These are phyloP conservation scores for Trypanosoma avium DNA, from an alignment of 208 protist species.

Conservation along the genomic window DNA sequence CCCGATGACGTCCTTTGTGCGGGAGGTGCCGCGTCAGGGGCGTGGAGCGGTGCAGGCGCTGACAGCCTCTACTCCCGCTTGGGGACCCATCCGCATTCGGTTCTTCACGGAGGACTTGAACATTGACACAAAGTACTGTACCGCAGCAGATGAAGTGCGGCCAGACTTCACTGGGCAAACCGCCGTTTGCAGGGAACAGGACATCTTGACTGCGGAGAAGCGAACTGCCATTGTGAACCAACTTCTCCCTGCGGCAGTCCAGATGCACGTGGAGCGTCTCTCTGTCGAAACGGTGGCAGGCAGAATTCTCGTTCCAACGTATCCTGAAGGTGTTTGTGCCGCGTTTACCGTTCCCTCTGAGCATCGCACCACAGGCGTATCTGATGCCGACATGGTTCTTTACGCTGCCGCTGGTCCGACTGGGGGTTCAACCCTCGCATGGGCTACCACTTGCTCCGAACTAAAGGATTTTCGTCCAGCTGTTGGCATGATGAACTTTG, in stretches of 20 bases:
- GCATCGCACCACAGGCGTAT: no score
- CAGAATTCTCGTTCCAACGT: no score
- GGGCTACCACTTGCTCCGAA: constrained; percentile 45
- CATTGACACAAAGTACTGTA: neutral
- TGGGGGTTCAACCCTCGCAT: constrained; percentile 29
- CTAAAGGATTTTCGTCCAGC: constrained; percentile 7
- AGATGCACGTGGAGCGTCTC: no score
- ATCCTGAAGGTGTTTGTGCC: no score
- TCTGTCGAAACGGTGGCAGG: no score
- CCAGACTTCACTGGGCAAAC: neutral
- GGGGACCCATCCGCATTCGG: neutral
- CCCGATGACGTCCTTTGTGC: neutral
- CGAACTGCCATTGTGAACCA: no score
- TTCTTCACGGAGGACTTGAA: neutral
- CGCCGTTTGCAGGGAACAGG: neutral
- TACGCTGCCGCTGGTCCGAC: constrained; percentile 53
- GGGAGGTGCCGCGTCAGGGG: neutral
- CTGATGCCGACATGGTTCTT: no score
- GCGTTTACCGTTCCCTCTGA: no score
- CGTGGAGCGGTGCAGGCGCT: neutral
- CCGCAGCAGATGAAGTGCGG: neutral
- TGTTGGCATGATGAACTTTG: constrained; percentile 5
- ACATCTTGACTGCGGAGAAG: neutral
- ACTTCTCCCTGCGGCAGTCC: no score
- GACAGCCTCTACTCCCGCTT: neutral